phyloP scores from a whole-genome alignment of 2,329 filamentous ascomycete species.

The Corniculantispora saksenae region DNA sequence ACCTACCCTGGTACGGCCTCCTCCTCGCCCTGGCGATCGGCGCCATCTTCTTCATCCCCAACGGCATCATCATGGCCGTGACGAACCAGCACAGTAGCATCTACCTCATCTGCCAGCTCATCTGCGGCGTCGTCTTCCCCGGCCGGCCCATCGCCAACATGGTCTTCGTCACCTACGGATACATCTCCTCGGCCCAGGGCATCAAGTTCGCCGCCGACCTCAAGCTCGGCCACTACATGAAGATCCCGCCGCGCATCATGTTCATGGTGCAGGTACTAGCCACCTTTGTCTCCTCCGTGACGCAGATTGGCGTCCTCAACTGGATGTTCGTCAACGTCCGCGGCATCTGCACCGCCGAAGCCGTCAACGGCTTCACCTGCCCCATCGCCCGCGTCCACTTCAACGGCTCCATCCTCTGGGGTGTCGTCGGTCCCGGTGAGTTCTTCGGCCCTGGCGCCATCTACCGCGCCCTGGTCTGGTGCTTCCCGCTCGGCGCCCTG shows the following conservation, averaged over 20 bases:
- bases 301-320: conserved; percentile 81
- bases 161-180: conserved; percentile 91
- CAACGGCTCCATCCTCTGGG: conserved; percentile 88
- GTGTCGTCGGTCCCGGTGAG: conserved; percentile 77
- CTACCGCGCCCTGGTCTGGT: conserved; percentile 78
- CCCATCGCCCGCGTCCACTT: conserved; percentile 87
- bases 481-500: conserved; percentile 74
- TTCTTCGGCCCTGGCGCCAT: conserved; percentile 78
- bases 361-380: conserved; percentile 86
- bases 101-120: conserved; percentile 82
- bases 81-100: conserved; percentile 88
- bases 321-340: conserved; percentile 85
- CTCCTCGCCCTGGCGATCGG: conserved; percentile 77
- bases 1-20: conserved; percentile 84
- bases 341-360: conserved; percentile 74
- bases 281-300: conserved; percentile 74
- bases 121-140: conserved; percentile 80
- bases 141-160: conserved; percentile 87
- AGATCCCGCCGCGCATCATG: conserved; percentile 76
- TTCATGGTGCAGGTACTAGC: conserved; percentile 78
- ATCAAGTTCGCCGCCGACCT: conserved; percentile 87
- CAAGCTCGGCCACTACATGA: conserved; percentile 87
- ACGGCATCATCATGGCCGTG: conserved; percentile 90
- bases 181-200: conserved; percentile 84
- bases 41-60: conserved; percentile 81